Evolutionary conservation across 768 basidiomycete genomes (phyloP), one percentile per base, ranked within the genome.

Genomic region (Calocybe indica): DNA sequence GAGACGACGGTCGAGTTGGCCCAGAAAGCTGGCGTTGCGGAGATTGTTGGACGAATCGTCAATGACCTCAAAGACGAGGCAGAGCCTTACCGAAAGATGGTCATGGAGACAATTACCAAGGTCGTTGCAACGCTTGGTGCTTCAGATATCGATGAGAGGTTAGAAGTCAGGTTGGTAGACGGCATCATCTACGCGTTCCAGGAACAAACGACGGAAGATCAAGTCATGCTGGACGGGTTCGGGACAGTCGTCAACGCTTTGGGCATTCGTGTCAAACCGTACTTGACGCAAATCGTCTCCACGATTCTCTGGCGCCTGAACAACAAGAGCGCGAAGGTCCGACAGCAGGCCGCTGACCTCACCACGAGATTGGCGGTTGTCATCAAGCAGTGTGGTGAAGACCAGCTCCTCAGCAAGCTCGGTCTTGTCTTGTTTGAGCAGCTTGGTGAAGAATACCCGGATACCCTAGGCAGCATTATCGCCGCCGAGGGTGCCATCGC

Each of bases 101-200:
- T 96, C 41, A 99, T 99, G 96, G 96, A 99, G 71, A 98, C 96
- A 0, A 96, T 98, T 56, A 97, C 92, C 14, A 95, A 96, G 64
- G 96, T 99, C 40, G 76, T 99, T 43, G 83, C 86, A 11, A 88
- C 85, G 5, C 80, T 95, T 1, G 94, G 96, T 43, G 94, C 95
- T n/a, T 90, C 95, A 0, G 95, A 98, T 60, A 88, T 98, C 43
- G 96, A 98, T 60, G 95, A 98, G 67, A 78, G 94, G 46, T 75
- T 99, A 37, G 95, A 99, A 67, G 82, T 94, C 30, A 80, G 90
- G 47, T 80, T 99, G 9, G 90, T 98, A 28, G 96, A 99, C 58
- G 95, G 96, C 34, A 98, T 99, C 69, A 97, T 98, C 67, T 97
- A 95, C 62, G 86, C 96, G 11, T 99, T 99, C 90, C 95, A 98